phyloP scores from a whole-genome alignment of 2,329 filamentous ascomycete genomes.

The Zymoseptoria passerinii region DNA sequence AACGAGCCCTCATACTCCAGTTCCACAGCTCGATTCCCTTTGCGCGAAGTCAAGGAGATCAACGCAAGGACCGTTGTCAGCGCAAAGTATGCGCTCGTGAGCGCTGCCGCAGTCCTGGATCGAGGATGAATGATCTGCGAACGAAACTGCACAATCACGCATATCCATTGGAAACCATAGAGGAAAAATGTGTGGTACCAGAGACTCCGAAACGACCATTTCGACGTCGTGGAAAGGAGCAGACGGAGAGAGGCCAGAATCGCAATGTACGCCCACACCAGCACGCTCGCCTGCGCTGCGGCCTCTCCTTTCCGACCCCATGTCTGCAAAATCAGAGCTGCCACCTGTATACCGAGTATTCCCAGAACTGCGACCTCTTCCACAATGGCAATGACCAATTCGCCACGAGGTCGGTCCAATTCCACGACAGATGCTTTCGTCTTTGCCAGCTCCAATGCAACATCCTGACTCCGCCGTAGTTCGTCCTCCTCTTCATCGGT shows the following conservation, averaged over 20 bases:
- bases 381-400: conserved; percentile 59
- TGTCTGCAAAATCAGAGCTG: conserved; percentile 52
- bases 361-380: conserved; percentile 69
- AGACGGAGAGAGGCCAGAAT: conserved; percentile 65
- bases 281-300: conserved; percentile 58
- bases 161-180: conserved; percentile 75
- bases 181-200: conserved; percentile 91
- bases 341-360: conserved; percentile 60
- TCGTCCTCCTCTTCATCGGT: conserved; percentile 44
- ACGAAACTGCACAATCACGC: conserved; percentile 68
- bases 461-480: conserved; percentile 47
- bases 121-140: conserved; percentile 72
- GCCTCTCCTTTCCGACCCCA: conserved; percentile 48
- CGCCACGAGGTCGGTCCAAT: conserved; percentile 66
- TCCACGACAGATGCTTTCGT: conserved; percentile 51
- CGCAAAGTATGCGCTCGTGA: conserved; percentile 66
- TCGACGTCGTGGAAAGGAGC: conserved; percentile 49
- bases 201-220: conserved; percentile 61
- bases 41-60: conserved; percentile 73
- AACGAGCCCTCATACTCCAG: conserved; percentile 85
- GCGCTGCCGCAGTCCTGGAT: conserved; percentile 52
- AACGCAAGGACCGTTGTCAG: conserved; percentile 65
- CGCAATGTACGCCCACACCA: conserved; percentile 74
- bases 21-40: conserved; percentile 82
- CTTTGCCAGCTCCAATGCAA: conserved; percentile 49